Evolutionary conservation across 495 filamentous ascomycete genomes (phyloP).

Genomic region (Glarea lozoyensis): DNA sequence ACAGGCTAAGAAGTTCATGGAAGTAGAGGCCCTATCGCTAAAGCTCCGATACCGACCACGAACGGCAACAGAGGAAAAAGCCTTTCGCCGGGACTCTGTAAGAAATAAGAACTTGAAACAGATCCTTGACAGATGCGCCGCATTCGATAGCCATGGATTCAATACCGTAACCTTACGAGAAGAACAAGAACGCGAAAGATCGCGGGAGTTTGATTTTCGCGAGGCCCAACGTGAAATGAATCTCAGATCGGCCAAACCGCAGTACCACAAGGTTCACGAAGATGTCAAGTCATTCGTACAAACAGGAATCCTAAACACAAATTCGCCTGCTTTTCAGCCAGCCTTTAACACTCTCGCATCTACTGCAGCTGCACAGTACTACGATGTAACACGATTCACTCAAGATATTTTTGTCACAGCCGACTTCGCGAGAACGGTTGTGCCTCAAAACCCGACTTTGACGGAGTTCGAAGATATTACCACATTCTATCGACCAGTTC

Average conservation of each 20-base stretch:
- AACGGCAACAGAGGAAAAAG: constrained; percentile 6
- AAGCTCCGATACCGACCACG: constrained; percentile 2
- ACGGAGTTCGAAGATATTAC: too few relatives aligned
- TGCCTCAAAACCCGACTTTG: constrained; percentile 3
- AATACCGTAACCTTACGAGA: constrained; percentile 42
- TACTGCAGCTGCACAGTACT: constrained; percentile 29
- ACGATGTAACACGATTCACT: constrained; percentile 30
- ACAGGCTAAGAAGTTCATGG: constrained; percentile 35
- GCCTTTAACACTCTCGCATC: constrained; percentile 36
- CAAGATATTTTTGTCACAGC: constrained; percentile 38
- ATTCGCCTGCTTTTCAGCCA: constrained; percentile 29
- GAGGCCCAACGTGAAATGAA: constrained; percentile 49
- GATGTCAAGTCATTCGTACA: constrained; percentile 27
- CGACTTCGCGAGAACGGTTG: constrained; percentile 48
- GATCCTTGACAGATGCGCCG: constrained; percentile 31
- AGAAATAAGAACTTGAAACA: constrained; percentile 16
- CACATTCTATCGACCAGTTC: constrained; percentile 44
- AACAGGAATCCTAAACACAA: neutral
- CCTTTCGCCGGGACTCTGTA: constrained; percentile 15
- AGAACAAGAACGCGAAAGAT: constrained; percentile 63
- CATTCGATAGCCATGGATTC: constrained; percentile 32
- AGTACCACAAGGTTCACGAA: constrained; percentile 32
- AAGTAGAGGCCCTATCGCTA: constrained; percentile 22
- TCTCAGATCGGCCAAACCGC: constrained; percentile 24
- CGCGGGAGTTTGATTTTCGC: constrained; percentile 51